Evolutionary conservation across 805 yeast species (phyloP).

Genomic region (Kazachstania taianensis): DNA sequence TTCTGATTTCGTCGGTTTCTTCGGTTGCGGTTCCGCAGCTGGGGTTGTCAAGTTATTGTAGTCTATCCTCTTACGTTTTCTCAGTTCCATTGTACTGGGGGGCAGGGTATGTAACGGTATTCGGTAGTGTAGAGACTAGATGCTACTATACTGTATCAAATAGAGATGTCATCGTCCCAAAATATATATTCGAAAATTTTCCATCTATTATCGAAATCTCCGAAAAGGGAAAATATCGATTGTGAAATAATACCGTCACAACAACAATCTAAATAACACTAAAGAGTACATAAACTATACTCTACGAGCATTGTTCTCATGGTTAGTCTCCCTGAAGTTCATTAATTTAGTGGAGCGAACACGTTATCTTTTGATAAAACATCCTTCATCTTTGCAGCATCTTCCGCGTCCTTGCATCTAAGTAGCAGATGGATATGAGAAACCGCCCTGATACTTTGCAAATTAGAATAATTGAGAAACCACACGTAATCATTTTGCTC

Average conservation of each 20-base stretch:
- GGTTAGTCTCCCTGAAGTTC: no score
- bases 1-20: background rate
- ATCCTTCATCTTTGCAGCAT: slow-evolving; percentile 1
- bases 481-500: slow-evolving; percentile 37
- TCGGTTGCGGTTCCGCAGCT: background rate
- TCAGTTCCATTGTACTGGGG: slow-evolving; percentile 5
- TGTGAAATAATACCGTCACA: no score
- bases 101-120: no score
- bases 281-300: no score
- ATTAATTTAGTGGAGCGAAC: slow-evolving; percentile 2
- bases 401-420: slow-evolving; percentile 16
- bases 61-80: slow-evolving; percentile 11
- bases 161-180: no score
- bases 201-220: no score
- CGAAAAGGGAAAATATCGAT: no score
- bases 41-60: slow-evolving; percentile 2
- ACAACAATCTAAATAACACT: no score
- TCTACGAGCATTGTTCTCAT: no score
- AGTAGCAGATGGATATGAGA: slow-evolving; percentile 65
- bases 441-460: slow-evolving; percentile 57
- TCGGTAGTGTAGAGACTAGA: no score
- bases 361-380: slow-evolving; percentile 5
- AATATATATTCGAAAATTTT: no score
- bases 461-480: slow-evolving; percentile 63
- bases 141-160: no score